Evolutionary conservation across 352 stramenopile genomes (phyloP), one percentile per base, ranked within the genome.

Genomic region (Phytophthora pistaciae): DNA sequence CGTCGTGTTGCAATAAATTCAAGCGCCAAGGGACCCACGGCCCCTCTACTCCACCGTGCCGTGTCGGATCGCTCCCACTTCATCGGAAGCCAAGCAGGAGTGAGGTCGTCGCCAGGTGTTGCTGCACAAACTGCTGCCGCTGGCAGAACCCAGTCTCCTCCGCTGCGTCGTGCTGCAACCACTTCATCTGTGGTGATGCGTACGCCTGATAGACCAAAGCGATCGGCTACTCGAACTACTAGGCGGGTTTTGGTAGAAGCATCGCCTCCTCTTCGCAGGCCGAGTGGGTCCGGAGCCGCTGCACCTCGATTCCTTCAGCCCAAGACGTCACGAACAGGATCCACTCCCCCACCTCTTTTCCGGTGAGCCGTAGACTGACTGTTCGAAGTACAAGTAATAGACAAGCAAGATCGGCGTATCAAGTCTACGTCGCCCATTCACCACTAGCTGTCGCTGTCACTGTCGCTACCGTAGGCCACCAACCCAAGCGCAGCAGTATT

Each of bases 191-290:
- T 95, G 4, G 82, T 96, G 16, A 91, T 94, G 81, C 77, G 88
- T 31, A 96, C 90, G 21, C 90, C 90, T 1, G 90, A 96, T 60
- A 83, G 88, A 46, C 88, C 90, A 10, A 88, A 91, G 25, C 74
- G 87, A n/a, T 70, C 77, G 5, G 67, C 76, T 56, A 75, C 65
- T 29, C 74, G 77, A 44, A 72, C 77, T 9, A 75, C 73, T 13
- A 72, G 59, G 9, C 77, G 85, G 2, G 79, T 96, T 9, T 68
- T 94, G 21, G 80, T 96, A 3, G 87, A 86, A 64, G 88, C 90
- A 10, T 96, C 90, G 8, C 90, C 90, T 20, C 90, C 90, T 50
- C 77, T 96, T 5, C 83, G 83, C 9, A 87, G 80, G 48, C 79
- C 76, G 14, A 79, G 60, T 11, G 67, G 64, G 21, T 72, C 68